These are phyloP conservation scores for Noccaea caerulescens DNA, from an alignment of 345 rosid genomes.

Conservation along the genomic window DNA sequence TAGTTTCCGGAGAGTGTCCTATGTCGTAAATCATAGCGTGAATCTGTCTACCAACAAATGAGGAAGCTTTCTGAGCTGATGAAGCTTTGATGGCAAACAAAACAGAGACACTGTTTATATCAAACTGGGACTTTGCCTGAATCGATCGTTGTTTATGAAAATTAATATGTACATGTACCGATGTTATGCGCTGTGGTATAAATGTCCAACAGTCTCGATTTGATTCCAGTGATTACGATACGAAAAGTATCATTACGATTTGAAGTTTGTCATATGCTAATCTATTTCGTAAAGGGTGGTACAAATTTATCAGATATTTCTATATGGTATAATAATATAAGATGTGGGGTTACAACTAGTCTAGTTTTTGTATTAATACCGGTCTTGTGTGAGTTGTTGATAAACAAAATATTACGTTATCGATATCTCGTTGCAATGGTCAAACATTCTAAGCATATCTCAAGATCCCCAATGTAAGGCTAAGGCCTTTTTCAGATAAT, in stretches of 20 bases:
- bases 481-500: not conserved
- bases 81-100: slow-evolving; percentile 47
- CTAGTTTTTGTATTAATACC: not conserved
- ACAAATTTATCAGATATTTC: too few relatives aligned
- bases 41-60: slow-evolving; percentile 43
- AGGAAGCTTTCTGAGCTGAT: slow-evolving; percentile 31
- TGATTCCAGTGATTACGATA: not conserved
- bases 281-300: not conserved
- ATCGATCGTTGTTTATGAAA: slow-evolving; percentile 16
- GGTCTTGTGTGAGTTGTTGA: not conserved
- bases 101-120: slow-evolving; percentile 46
- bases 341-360: not conserved
- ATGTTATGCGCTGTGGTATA: slow-evolving; percentile 19
- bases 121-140: slow-evolving; percentile 37
- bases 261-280: not conserved
- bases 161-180: slow-evolving; percentile 16
- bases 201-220: slow-evolving; percentile 12
- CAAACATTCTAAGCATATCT: not conserved
- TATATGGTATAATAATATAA: too few relatives aligned
- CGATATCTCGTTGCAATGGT: not conserved
- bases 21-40: slow-evolving; percentile 50
- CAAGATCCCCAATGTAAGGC: not conserved
- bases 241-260: not conserved
- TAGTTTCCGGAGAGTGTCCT: slow-evolving; percentile 55
- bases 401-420: not conserved